Base-by-base conservation (phyloP, 345 rosid species). In the Rhodamnia rubescens region DNA sequence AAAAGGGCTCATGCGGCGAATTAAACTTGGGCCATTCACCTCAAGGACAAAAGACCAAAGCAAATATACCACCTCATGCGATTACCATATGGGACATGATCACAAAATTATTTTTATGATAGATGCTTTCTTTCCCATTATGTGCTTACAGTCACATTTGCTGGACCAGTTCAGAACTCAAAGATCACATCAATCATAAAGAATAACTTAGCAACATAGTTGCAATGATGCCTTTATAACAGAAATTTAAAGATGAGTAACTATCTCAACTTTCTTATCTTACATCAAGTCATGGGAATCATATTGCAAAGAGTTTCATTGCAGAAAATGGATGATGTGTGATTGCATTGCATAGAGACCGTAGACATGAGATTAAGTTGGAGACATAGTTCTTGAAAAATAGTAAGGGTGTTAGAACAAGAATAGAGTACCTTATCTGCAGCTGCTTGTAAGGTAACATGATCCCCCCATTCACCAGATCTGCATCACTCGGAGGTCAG, bases 401-500 rank as follows among this genome's bases (percentile, higher is more conserved):
- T 49, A 75, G n/a, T 69, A 44, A 84, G 80, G 83, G 83, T 13
- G 51, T 80, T 80, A 54, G 86, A 49, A n/a, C 87, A 82, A 81
- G 85, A 44, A 88, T 51, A 82, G 42, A 82, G 80, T 47, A 95
- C 99, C 95, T 92, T 95, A 88, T 97, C 99, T 58, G 99, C 98
- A 74, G 98, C 99, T 78, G 99, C 97, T 93, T 97, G 99, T 86
- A 97, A 88, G 56, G 98, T 97, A 42, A 97, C 88, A 89, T 97
- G 99, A 87, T 97, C 99, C 44, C 98, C 99, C 98, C 98, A 97
- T 88, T 97, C 98, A 84, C 98, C 99, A 88, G 89, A 85, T 89
- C 99, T 95, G 91, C 89, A 90, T 49, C 84, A 91, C 84, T 26
- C 85, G 82, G 74, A 7, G 52, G 58, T 83, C 74, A 81, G 78